Conservation (phyloP, 257 asterid genomes). For the Verbena officinalis region DNA sequence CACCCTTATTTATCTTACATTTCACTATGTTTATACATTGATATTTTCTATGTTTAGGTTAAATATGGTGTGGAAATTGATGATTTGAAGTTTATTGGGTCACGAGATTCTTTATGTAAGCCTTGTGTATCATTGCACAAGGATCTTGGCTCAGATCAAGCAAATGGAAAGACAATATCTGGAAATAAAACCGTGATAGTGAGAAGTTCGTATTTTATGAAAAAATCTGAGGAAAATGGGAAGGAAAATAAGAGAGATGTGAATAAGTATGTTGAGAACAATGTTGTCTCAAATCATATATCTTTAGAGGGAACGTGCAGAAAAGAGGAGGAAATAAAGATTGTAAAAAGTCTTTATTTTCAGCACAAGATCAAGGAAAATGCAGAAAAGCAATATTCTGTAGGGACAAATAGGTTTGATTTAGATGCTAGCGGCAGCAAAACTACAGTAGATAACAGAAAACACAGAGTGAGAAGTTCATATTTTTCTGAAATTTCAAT, state of each 20-base stretch:
- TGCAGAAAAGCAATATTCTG: constrained; percentile 26
- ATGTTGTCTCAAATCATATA: constrained; percentile 11
- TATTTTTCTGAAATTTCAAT: constrained; percentile 39
- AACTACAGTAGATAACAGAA: constrained; percentile 32
- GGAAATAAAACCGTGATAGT: constrained; percentile 41
- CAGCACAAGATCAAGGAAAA: constrained; percentile 22
- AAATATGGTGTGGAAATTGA: constrained; percentile 30
- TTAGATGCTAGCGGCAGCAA: constrained; percentile 35
- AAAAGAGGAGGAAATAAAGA: constrained; percentile 30
- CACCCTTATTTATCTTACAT: constrained; percentile 12
- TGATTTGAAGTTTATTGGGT: constrained; percentile 32
- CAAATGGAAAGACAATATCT: constrained; percentile 34
- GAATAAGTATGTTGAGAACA: constrained; percentile 23
- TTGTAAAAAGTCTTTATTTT: constrained; percentile 32
- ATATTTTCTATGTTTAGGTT: constrained; percentile 42
- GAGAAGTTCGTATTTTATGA: constrained; percentile 65
- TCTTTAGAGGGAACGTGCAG: constrained; percentile 32
- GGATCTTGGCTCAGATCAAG: constrained; percentile 45
- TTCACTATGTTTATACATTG: background rate
- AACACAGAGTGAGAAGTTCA: constrained; percentile 40
- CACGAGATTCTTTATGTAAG: constrained; percentile 49
- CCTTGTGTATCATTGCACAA: constrained; percentile 61
- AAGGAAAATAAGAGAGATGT: constrained; percentile 35
- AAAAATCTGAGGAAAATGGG: constrained; percentile 38
- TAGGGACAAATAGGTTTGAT: constrained; percentile 19